Evolutionary conservation across 2,329 filamentous ascomycete genomes (phyloP).

Genomic region (Neonectria magnoliae): DNA sequence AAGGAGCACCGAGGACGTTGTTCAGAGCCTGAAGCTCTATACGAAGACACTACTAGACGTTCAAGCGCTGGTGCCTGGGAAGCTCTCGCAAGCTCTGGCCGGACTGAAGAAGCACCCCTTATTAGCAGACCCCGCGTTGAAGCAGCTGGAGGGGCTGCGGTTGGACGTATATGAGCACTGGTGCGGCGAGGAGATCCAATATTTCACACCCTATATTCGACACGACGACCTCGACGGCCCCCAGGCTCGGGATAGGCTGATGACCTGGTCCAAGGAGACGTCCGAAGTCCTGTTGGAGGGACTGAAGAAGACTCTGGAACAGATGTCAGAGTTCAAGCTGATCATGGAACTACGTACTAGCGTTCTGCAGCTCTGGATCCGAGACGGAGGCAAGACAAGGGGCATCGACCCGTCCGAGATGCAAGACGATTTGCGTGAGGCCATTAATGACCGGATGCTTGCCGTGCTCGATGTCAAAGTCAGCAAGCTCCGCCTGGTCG

Average conservation of each 20-base stretch:
- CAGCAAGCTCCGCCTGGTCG: slow-evolving; percentile 71
- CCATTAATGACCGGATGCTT: slow-evolving; percentile 75
- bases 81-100: slow-evolving; percentile 74
- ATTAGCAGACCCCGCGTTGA: slow-evolving; percentile 75
- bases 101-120: slow-evolving; percentile 76
- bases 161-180: slow-evolving; percentile 82
- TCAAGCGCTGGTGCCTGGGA: slow-evolving; percentile 77
- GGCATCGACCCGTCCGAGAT: slow-evolving; percentile 76
- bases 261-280: slow-evolving; percentile 70
- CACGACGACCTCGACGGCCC: slow-evolving; percentile 77
- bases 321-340: slow-evolving; percentile 71
- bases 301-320: slow-evolving; percentile 67
- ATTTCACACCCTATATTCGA: slow-evolving; percentile 87
- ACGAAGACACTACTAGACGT: slow-evolving; percentile 81
- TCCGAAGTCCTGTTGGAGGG: slow-evolving; percentile 70
- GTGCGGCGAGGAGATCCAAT: slow-evolving; percentile 83
- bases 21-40: slow-evolving; percentile 76
- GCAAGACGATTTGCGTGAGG: slow-evolving; percentile 72
- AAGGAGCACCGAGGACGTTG: slow-evolving; percentile 59
- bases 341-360: slow-evolving; percentile 76
- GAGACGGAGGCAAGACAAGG: slow-evolving; percentile 69
- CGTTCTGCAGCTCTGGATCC: slow-evolving; percentile 80
- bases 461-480: slow-evolving; percentile 71
- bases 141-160: slow-evolving; percentile 73
- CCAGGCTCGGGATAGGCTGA: slow-evolving; percentile 69